These are phyloP conservation scores for Purshia tridentata DNA, from an alignment of 306 rosid genomes.

Conservation along the genomic window DNA sequence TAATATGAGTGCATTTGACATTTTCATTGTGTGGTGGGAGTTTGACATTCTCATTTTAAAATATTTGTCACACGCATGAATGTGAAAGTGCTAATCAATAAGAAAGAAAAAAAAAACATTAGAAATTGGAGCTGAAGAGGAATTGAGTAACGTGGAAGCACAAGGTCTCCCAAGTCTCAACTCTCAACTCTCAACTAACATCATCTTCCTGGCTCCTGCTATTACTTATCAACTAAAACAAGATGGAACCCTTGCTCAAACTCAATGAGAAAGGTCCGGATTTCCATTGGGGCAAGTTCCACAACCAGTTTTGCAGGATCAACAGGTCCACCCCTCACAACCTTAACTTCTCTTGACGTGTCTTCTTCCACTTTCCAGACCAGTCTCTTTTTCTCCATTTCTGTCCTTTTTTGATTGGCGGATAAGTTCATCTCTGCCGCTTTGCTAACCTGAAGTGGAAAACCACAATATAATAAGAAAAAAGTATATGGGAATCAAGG, in stretches of 20 bases:
- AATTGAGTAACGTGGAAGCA: too few relatives aligned
- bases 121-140: too few relatives aligned
- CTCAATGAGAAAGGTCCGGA: conserved; percentile 65
- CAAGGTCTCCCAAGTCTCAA: too few relatives aligned
- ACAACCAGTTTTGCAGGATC: conserved; percentile 63
- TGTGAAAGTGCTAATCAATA: too few relatives aligned
- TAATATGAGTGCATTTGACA: too few relatives aligned
- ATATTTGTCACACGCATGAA: too few relatives aligned
- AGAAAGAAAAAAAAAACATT: too few relatives aligned
- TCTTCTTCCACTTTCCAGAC: conserved; percentile 69
- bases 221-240: conserved; percentile 30
- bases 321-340: conserved; percentile 67
- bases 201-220: neutral
- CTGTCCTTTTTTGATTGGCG: conserved; percentile 75
- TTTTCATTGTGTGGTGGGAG: too few relatives aligned
- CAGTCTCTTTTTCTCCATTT: conserved; percentile 80
- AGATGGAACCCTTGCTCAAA: conserved; percentile 28
- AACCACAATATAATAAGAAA: neutral
- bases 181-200: too few relatives aligned
- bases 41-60: too few relatives aligned
- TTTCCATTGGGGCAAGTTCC: conserved; percentile 90
- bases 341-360: conserved; percentile 37
- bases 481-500: neutral
- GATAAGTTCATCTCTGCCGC: conserved; percentile 42
- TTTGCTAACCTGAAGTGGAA: conserved; percentile 32